Evolutionary conservation across 495 filamentous ascomycete species (phyloP).

Genomic region (Penicillium argentinense): DNA sequence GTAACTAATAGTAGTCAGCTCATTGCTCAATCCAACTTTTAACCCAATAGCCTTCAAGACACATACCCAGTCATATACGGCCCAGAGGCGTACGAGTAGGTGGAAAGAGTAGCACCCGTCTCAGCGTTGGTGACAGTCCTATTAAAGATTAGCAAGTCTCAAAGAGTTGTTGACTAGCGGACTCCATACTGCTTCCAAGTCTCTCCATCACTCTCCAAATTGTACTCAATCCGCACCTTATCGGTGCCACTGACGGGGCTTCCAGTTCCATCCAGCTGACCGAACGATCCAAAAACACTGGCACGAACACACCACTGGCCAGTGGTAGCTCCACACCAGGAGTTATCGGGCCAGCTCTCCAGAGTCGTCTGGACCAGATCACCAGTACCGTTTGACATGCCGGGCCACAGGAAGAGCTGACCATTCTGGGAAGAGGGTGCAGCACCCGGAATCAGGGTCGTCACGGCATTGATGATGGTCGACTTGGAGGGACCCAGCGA

Average conservation of each 20-base stretch:
- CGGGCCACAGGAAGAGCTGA: constrained; percentile 42
- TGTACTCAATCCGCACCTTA: constrained; percentile 37
- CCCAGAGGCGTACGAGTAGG: constrained; percentile 29
- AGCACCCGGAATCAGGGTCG: constrained; percentile 39
- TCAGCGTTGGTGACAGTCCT: constrained; percentile 35
- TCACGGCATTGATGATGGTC: constrained; percentile 40
- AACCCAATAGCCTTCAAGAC: too few species aligned
- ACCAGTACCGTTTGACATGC: constrained; percentile 46
- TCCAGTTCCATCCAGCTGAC: constrained; percentile 32
- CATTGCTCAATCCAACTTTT: not conserved
- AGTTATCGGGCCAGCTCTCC: constrained; percentile 33
- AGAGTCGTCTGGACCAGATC: constrained; percentile 42
- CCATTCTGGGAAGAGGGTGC: constrained; percentile 38
- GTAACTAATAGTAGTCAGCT: constrained; percentile 20
- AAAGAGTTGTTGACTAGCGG: too few species aligned
- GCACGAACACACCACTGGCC: constrained; percentile 44
- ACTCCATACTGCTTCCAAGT: constrained; percentile 39
- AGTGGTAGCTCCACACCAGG: constrained; percentile 34
- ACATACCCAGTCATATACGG: constrained; percentile 42
- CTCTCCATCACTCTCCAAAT: constrained; percentile 27
- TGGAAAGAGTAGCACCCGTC: constrained; percentile 31
- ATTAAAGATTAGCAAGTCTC: not conserved
- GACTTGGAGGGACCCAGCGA: constrained; percentile 42
- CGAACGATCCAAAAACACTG: constrained; percentile 39
- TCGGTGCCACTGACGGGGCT: constrained; percentile 29